phyloP scores from a whole-genome alignment of 331 rosid genomes.

The Saraca asoca region DNA sequence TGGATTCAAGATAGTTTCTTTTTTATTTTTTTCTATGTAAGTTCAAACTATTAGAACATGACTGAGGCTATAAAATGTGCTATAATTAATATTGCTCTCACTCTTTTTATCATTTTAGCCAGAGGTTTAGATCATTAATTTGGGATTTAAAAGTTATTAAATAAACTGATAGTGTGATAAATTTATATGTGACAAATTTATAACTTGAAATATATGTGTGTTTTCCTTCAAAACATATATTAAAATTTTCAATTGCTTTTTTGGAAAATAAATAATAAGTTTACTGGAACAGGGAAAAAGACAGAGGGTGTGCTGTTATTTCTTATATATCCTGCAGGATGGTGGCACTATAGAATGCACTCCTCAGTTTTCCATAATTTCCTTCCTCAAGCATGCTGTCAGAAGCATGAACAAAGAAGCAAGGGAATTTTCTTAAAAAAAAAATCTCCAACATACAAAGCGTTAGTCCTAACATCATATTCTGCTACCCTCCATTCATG shows the following conservation, averaged over 20 bases:
- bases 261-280: not conserved
- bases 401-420: constrained; percentile 26
- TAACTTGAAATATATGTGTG: too few species aligned
- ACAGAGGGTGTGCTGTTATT: not conserved
- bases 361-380: constrained; percentile 23
- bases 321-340: constrained; percentile 19
- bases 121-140: too few species aligned
- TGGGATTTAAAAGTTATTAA: too few species aligned
- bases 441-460: constrained; percentile 11
- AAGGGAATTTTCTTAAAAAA: too few species aligned
- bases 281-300: not conserved
- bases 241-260: not conserved
- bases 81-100: too few species aligned
- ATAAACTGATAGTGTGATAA: too few species aligned
- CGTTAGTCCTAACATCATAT: constrained; percentile 12
- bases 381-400: constrained; percentile 17
- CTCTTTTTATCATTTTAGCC: too few species aligned
- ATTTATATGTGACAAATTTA: too few species aligned
- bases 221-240: not conserved
- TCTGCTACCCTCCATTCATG: constrained; percentile 44
- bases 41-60: too few species aligned
- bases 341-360: constrained; percentile 38
- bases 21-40: too few species aligned
- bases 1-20: too few species aligned
- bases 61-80: too few species aligned